Conservation (phyloP, 2,329 filamentous ascomycete species). For the Huntiella bhutanensis region DNA sequence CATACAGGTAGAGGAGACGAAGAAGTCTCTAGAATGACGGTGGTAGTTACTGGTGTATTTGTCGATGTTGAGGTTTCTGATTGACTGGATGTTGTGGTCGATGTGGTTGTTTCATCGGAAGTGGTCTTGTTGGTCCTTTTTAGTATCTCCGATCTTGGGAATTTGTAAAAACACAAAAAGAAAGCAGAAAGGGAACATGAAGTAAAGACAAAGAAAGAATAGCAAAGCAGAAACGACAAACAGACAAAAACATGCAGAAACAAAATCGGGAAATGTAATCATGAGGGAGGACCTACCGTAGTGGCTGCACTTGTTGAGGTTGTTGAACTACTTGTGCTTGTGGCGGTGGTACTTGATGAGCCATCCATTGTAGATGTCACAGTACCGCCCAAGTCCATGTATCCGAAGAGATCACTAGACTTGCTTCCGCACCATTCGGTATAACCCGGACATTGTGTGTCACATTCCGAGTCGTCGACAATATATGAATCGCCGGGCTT, state of each 20-base stretch:
- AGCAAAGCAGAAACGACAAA: background rate
- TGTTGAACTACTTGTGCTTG: constrained; percentile 15
- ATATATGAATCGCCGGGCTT: constrained; percentile 30
- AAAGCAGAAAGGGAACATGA: background rate
- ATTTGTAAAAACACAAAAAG: background rate
- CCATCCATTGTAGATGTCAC: constrained; percentile 7
- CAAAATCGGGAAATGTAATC: background rate
- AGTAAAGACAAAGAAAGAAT: constrained; percentile 1
- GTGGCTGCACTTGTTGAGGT: background rate
- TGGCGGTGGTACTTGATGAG: constrained; percentile 13
- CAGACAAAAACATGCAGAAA: constrained; percentile 3
- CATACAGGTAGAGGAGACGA: too few relatives aligned
- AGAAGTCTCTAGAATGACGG: too few relatives aligned
- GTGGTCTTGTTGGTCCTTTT: constrained; percentile 9
- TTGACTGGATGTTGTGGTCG: too few relatives aligned
- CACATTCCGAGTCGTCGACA: constrained; percentile 30
- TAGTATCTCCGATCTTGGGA: constrained; percentile 2
- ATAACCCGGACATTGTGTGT: constrained; percentile 47
- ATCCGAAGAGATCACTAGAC: constrained; percentile 41
- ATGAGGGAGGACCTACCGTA: constrained; percentile 1
- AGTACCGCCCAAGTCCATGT: constrained; percentile 31
- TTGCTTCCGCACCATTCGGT: constrained; percentile 45
- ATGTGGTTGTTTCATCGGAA: background rate
- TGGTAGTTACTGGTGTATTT: too few relatives aligned
- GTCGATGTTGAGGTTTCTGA: too few relatives aligned